These are phyloP conservation scores for Emergomyces orientalis DNA, from an alignment of 2,329 filamentous ascomycete genomes.

Conservation along the genomic window DNA sequence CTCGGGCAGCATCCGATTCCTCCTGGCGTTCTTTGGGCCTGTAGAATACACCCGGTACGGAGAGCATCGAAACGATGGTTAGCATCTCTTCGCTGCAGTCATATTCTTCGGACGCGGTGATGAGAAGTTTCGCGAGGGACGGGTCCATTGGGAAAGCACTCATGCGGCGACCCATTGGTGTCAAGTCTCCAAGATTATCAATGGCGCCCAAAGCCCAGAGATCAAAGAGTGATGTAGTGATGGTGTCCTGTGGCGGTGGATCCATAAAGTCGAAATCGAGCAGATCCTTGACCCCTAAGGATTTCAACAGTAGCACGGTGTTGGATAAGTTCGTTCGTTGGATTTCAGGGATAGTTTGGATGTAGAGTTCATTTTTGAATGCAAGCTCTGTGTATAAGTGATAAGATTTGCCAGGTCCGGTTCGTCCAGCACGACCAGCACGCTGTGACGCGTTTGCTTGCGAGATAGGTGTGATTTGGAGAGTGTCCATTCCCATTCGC, in stretches of 20 bases:
- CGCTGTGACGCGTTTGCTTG: conserved; percentile 93
- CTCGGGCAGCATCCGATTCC: conserved; percentile 86
- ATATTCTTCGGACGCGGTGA: conserved; percentile 81
- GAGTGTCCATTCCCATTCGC: conserved; percentile 97
- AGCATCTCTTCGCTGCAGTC: conserved; percentile 96
- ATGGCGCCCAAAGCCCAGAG: conserved; percentile 91
- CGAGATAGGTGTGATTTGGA: conserved; percentile 95
- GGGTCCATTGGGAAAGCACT: conserved; percentile 98
- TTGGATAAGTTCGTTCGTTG: conserved; percentile 94
- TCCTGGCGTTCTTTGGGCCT: conserved; percentile 93
- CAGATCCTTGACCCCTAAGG: conserved; percentile 83
- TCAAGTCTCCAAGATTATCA: conserved; percentile 88
- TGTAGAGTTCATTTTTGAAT: conserved; percentile 91
- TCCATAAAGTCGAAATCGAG: conserved; percentile 99
- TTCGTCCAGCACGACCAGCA: conserved; percentile 85
- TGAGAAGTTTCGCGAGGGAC: conserved; percentile 85
- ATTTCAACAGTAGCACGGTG: conserved; percentile 88
- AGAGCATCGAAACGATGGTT: conserved; percentile 96
- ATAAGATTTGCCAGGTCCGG: conserved; percentile 90
- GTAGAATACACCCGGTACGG: conserved; percentile 93
- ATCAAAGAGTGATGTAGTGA: conserved; percentile 93
- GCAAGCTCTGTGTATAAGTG: conserved; percentile 90
- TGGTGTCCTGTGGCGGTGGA: conserved; percentile 92
- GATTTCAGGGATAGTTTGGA: conserved; percentile 95
- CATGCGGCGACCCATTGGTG: conserved; percentile 80